Evolutionary conservation across 2,329 filamentous ascomycete genomes (phyloP).

Genomic region (Ploettnerulaceae sp.): DNA sequence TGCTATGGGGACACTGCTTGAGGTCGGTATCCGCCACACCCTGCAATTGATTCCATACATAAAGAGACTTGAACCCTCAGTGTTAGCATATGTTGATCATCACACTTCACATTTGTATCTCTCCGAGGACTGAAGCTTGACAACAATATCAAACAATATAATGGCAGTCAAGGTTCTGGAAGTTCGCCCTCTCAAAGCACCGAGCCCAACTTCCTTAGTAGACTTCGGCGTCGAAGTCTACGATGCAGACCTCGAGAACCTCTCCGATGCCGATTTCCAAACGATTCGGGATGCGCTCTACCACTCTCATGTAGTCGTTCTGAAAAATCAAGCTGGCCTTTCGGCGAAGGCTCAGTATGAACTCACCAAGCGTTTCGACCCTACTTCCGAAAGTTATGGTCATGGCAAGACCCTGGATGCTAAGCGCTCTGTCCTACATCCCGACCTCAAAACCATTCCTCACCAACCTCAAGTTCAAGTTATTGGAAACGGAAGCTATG

Average conservation of each 20-base stretch:
- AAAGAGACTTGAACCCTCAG: no score
- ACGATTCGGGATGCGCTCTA: constrained; percentile 62
- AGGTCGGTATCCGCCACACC: constrained; percentile 6
- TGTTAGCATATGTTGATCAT: not conserved
- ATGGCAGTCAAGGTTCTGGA: constrained; percentile 33
- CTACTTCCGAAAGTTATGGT: constrained; percentile 59
- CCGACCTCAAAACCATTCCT: constrained; percentile 74
- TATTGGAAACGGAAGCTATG: constrained; percentile 69
- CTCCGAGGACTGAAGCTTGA: not conserved
- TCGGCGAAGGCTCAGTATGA: constrained; percentile 69
- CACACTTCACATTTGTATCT: not conserved
- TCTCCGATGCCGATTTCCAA: constrained; percentile 60
- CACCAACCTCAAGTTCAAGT: constrained; percentile 77
- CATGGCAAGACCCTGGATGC: constrained; percentile 71
- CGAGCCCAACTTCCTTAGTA: constrained; percentile 34
- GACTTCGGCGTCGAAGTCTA: constrained; percentile 58
- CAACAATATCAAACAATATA: constrained; percentile 7
- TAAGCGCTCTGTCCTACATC: constrained; percentile 60
- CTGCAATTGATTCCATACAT: no score
- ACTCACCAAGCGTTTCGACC: constrained; percentile 70
- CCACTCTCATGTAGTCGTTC: constrained; percentile 62
- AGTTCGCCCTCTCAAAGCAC: constrained; percentile 25
- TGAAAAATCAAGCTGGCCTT: constrained; percentile 61
- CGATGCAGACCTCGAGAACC: constrained; percentile 55
- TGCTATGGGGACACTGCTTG: constrained; percentile 4